phyloP scores from a whole-genome alignment of 768 basidiomycete genomes.

The Pisolithus tinctorius region DNA sequence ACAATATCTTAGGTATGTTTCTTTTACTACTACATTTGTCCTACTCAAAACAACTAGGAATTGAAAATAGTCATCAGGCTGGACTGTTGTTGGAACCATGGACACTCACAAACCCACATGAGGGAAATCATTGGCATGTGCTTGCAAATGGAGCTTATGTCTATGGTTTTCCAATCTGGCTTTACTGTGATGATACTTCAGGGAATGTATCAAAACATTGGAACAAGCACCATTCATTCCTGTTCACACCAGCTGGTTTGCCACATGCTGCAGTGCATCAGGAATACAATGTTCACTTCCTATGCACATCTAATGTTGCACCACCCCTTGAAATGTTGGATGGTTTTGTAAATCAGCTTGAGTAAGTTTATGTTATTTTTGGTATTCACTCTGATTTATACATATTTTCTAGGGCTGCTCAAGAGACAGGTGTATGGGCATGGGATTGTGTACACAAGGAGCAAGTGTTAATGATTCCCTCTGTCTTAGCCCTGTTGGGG shows the following conservation, averaged over 20 bases:
- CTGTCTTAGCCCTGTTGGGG: conserved; percentile 14
- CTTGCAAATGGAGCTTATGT: conserved; percentile 8
- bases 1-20: conserved; percentile 9
- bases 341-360: conserved; percentile 10
- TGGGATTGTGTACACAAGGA: conserved; percentile 12
- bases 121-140: conserved; percentile 8
- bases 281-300: conserved; percentile 16
- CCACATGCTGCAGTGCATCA: conserved; percentile 1
- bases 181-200: conserved; percentile 23
- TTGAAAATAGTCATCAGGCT: neutral
- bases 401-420: conserved; percentile 3
- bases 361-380: conserved; percentile 8
- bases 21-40: neutral
- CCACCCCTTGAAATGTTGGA: conserved; percentile 20
- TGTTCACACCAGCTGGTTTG: conserved; percentile 20
- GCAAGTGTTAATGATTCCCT: conserved; percentile 10
- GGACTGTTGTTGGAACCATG: neutral
- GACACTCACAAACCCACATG: neutral
- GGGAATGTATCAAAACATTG: conserved; percentile 24
- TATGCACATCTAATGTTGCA: conserved; percentile 18
- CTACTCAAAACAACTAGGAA: neutral
- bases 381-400: neutral
- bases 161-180: conserved; percentile 10
- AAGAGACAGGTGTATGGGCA: conserved; percentile 11
- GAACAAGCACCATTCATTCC: conserved; percentile 23